Evolutionary conservation across 1,284 basidiomycete species (phyloP).

Genomic region (Heliocybe sulcata): DNA sequence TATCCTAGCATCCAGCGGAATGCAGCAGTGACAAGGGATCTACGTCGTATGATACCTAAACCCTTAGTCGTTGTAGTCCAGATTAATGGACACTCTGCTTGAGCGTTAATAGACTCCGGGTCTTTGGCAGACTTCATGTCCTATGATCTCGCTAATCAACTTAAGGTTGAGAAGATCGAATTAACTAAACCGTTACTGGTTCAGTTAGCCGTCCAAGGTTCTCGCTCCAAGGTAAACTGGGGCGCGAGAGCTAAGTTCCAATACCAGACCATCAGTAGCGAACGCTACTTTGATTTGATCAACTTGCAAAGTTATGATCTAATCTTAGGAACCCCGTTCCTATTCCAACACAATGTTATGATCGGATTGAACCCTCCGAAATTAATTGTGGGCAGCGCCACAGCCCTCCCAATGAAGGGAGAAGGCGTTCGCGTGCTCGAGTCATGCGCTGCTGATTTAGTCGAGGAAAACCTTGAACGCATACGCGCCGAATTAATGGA

Average conservation of each 20-base stretch:
- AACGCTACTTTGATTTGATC: slow-evolving; percentile 16
- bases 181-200: slow-evolving; percentile 21
- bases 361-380: slow-evolving; percentile 13
- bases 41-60: not conserved
- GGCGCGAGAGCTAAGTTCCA: slow-evolving; percentile 11
- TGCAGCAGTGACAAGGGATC: not conserved
- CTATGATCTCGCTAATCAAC: slow-evolving; percentile 26
- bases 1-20: too few relatives aligned
- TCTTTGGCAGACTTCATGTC: slow-evolving; percentile 34
- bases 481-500: too few relatives aligned
- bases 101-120: slow-evolving; percentile 26
- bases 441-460: slow-evolving; percentile 11
- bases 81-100: slow-evolving; percentile 8
- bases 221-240: slow-evolving; percentile 19
- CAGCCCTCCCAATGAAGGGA: slow-evolving; percentile 12
- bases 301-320: slow-evolving; percentile 25
- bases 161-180: slow-evolving; percentile 13
- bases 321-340: slow-evolving; percentile 23
- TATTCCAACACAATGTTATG: slow-evolving; percentile 20
- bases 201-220: slow-evolving; percentile 22
- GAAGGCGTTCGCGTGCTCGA: slow-evolving; percentile 8
- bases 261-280: slow-evolving; percentile 16
- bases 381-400: slow-evolving; percentile 12
- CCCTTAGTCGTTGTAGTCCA: not conserved
- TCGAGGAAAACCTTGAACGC: slow-evolving; percentile 11